These are phyloP conservation scores for Monsonia emarginata DNA, from an alignment of 441 rosid genomes.

Conservation along the genomic window DNA sequence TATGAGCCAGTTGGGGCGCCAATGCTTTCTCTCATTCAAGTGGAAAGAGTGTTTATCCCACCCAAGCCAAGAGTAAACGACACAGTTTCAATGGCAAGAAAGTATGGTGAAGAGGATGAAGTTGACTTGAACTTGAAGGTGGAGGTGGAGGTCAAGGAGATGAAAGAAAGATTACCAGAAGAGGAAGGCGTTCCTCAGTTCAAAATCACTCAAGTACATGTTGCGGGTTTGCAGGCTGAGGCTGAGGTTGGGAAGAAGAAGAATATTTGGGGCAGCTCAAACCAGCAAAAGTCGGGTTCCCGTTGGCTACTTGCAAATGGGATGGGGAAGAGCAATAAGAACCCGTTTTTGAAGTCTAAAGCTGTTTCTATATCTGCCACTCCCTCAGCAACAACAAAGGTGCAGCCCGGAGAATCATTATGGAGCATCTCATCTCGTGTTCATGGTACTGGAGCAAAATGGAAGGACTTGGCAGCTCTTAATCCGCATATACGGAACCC, in stretches of 20 bases:
- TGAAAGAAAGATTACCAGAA: constrained; percentile 36
- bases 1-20: constrained; percentile 89
- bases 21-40: constrained; percentile 89
- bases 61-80: constrained; percentile 69
- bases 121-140: constrained; percentile 17
- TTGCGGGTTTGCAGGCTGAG: constrained; percentile 68
- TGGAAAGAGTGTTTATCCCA: constrained; percentile 79
- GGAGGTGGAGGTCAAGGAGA: constrained; percentile 20
- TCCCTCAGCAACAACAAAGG: constrained; percentile 33
- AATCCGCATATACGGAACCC: constrained; percentile 41
- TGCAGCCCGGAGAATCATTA: constrained; percentile 48
- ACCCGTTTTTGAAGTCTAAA: constrained; percentile 49
- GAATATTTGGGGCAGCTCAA: constrained; percentile 54
- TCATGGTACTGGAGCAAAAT: constrained; percentile 46
- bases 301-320: constrained; percentile 91
- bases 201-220: constrained; percentile 69
- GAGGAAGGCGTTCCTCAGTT: constrained; percentile 56
- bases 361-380: constrained; percentile 28
- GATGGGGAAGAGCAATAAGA: constrained; percentile 76
- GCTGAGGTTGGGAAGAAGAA: constrained; percentile 56
- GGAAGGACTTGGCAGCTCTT: constrained; percentile 43
- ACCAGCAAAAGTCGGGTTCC: constrained; percentile 76
- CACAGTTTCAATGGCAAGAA: constrained; percentile 49
- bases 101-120: constrained; percentile 37
- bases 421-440: constrained; percentile 76